phyloP scores from a whole-genome alignment of 768 basidiomycete species.

The Russula lepida region DNA sequence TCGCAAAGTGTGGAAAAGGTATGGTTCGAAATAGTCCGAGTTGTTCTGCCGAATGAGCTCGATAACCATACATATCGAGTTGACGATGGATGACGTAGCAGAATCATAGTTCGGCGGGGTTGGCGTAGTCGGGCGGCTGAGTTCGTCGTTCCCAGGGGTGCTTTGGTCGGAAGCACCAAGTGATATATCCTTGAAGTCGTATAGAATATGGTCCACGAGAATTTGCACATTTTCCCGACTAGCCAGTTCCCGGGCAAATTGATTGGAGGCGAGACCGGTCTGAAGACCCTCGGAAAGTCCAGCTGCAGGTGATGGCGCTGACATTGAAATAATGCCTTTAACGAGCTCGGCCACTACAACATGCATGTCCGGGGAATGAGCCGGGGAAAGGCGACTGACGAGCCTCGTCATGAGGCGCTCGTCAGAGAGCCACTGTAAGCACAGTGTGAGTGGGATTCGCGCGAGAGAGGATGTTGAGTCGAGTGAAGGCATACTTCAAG shows the following conservation, averaged over 20 bases:
- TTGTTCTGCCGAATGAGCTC: slow-evolving; percentile 97
- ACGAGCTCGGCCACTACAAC: slow-evolving; percentile 83
- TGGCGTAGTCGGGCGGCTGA: slow-evolving; percentile 18
- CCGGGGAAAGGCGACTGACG: slow-evolving; percentile 74
- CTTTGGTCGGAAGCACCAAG: background rate
- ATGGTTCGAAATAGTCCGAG: slow-evolving; percentile 97
- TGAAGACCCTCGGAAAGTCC: slow-evolving; percentile 62
- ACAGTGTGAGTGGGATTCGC: slow-evolving; percentile 28
- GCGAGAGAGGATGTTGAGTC: slow-evolving; percentile 26
- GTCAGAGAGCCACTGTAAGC: slow-evolving; percentile 74
- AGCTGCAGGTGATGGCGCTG: slow-evolving; percentile 75
- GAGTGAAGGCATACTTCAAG: slow-evolving; percentile 62
- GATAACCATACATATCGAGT: slow-evolving; percentile 81
- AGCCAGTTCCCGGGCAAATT: slow-evolving; percentile 84
- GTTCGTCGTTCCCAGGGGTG: slow-evolving; percentile 21
- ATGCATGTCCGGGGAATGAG: slow-evolving; percentile 67
- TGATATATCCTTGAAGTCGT: slow-evolving; percentile 39
- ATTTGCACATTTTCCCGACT: slow-evolving; percentile 58
- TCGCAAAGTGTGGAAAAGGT: slow-evolving; percentile 87
- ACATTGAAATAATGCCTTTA: slow-evolving; percentile 91
- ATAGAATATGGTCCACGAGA: slow-evolving; percentile 68
- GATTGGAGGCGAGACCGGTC: slow-evolving; percentile 71
- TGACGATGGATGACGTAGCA: slow-evolving; percentile 70
- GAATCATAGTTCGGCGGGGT: slow-evolving; percentile 41
- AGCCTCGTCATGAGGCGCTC: slow-evolving; percentile 77